Conservation (phyloP, 1,284 basidiomycete species). For the Lentinula novae-zelandiae region DNA sequence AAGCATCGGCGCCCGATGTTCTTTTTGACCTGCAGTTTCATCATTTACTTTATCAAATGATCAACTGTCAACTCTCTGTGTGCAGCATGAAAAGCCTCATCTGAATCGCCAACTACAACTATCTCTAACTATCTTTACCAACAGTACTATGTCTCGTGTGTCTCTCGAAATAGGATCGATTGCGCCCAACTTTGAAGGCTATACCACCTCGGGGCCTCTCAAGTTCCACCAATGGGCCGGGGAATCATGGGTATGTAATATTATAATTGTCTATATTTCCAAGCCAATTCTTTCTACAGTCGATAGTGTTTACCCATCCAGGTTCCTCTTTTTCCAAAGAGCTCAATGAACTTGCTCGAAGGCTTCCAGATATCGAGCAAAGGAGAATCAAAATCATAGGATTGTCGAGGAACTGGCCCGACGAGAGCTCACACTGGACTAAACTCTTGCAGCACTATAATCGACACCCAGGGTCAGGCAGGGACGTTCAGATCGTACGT, state of each 20-base stretch:
- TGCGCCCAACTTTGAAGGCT: conserved; percentile 81
- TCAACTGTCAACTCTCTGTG: not conserved
- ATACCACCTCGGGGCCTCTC: conserved; percentile 76
- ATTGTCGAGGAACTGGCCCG: conserved; percentile 11
- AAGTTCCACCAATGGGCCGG: conserved; percentile 93
- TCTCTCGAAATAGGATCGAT: conserved; percentile 69
- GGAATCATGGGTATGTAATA: conserved; percentile 74
- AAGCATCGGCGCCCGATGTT: not conserved
- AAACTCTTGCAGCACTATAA: conserved; percentile 7
- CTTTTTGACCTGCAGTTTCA: not conserved
- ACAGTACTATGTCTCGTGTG: not conserved
- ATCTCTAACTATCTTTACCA: not conserved
- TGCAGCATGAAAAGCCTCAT: not conserved
- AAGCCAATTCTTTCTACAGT: conserved; percentile 18
- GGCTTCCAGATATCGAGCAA: conserved; percentile 10
- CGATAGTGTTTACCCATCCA: conserved; percentile 14
- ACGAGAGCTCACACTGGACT: conserved; percentile 10
- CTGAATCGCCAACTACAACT: not conserved
- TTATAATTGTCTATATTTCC: not conserved
- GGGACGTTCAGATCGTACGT: conserved; percentile 10
- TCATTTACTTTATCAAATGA: not conserved
- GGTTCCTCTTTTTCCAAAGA: conserved; percentile 10
- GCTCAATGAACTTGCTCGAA: conserved; percentile 9
- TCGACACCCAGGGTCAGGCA: conserved; percentile 1
- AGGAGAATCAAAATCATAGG: conserved; percentile 11